Evolutionary conservation across 2,329 filamentous ascomycete species (phyloP), one percentile per base, ranked within the genome.

Genomic region (Colletotrichum sp.): DNA sequence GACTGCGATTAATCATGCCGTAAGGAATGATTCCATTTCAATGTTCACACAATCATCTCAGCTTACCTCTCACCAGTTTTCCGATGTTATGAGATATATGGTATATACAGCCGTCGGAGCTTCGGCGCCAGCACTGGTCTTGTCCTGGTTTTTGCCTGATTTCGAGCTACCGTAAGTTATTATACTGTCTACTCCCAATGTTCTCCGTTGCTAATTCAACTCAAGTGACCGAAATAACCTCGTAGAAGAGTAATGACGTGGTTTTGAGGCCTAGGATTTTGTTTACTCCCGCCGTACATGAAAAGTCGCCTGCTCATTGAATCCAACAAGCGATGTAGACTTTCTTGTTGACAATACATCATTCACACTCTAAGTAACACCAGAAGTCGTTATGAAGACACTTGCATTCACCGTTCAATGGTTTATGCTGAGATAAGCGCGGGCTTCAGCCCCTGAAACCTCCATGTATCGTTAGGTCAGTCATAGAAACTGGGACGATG

Each of bases 41-140:
- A 24, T 32, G 21, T 6, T 32, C 18, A 4, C 8, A 18, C 8
- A 3, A 18, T 16, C 28, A 1, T 36, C 3, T 21, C 8, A 5
- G 10, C 32, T 65, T 32, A 75, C 59, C 7, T 21, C 4, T 6
- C 12, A 10, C 18, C 18, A 72, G 72, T 72, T 75, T 12, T 52
- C 68, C 12, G 72, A 75, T n/a, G 68, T 75, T 3, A 75, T 75
- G 72, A 72, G 49, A 24, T 71, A 26, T 15, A 72, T 67, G 62
- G 68, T 75, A 4, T 75, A 67, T 15, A 24, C 68, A 15, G 72
- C 72, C 4, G 68, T 75, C 1, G 72, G 72, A n/a, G 68, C 72
- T 9, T 75, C 72, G 6, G 69, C 72, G 24, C 72, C 68, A 6
- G 72, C 68, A 7, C 32, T 72, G 2, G 64, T 75, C 28, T 24